Evolutionary conservation across 148 eudicot genomes (phyloP).

Genomic region (Camellia japonica): DNA sequence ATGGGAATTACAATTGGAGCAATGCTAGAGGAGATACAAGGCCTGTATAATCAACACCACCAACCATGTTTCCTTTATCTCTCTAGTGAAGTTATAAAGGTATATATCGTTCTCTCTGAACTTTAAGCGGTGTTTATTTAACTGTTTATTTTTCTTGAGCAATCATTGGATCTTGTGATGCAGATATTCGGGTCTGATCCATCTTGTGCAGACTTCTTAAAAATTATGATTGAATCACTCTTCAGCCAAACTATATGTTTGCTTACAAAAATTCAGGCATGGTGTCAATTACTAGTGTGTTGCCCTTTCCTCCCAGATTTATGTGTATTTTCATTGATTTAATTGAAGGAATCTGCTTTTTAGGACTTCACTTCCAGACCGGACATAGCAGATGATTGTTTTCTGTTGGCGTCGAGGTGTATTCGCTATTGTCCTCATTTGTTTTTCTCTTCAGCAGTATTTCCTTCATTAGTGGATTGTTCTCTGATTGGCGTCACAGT

Average conservation of each 20-base stretch:
- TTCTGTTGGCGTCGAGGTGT: conserved; percentile 91
- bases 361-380: conserved; percentile 94
- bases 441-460: conserved; percentile 74
- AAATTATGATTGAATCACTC: conserved; percentile 79
- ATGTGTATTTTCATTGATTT: conserved; percentile 4
- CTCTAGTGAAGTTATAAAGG: conserved; percentile 99
- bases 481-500: conserved; percentile 88
- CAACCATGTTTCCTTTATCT: conserved; percentile 99
- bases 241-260: conserved; percentile 80
- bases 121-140: conserved; percentile 12
- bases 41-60: conserved; percentile 78
- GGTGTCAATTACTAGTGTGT: not conserved
- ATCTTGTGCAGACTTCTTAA: conserved; percentile 82
- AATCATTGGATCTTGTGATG: conserved; percentile 20
- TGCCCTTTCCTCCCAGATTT: conserved; percentile 4
- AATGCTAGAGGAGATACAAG: conserved; percentile 95
- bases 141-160: conserved; percentile 10
- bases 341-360: conserved; percentile 23
- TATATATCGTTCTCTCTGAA: conserved; percentile 17
- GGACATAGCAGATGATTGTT: conserved; percentile 97
- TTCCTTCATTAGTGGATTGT: conserved; percentile 77
- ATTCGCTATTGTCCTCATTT: conserved; percentile 96
- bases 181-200: conserved; percentile 98
- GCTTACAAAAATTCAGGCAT: conserved; percentile 73
- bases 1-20: conserved; percentile 98